Percentiles rank a stretch among this genome's conserved stretches.
These are phyloP conservation scores for Davidsoniella eucalypti DNA, from an alignment of 2,329 filamentous ascomycete species.

Conservation along the genomic window DNA sequence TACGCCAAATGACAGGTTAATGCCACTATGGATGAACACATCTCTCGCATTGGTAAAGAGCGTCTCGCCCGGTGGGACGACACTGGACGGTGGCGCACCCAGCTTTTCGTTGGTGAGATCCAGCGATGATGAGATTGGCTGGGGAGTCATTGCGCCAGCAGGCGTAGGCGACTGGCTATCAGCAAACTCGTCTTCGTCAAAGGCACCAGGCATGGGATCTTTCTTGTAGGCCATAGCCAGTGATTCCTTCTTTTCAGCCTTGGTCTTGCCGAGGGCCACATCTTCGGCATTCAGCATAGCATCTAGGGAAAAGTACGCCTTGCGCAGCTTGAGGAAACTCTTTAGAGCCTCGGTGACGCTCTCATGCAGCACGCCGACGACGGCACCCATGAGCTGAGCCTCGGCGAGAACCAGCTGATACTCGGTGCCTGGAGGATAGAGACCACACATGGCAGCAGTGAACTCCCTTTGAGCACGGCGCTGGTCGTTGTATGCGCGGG, in stretches of 20 bases:
- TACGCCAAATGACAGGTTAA: slow-evolving; percentile 78
- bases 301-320: slow-evolving; percentile 72
- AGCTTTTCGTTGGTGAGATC: slow-evolving; percentile 13
- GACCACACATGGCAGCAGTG: slow-evolving; percentile 20
- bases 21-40: slow-evolving; percentile 74
- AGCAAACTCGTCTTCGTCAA: slow-evolving; percentile 23
- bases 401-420: slow-evolving; percentile 73
- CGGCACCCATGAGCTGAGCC: slow-evolving; percentile 74
- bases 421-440: slow-evolving; percentile 75
- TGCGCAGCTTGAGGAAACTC: slow-evolving; percentile 83
- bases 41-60: slow-evolving; percentile 49
- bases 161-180: slow-evolving; percentile 15
- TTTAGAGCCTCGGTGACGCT: slow-evolving; percentile 80
- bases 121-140: no score
- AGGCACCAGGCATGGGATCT: slow-evolving; percentile 3
- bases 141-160: no score
- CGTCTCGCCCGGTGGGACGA: neutral
- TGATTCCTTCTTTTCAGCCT: slow-evolving; percentile 5
- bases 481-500: slow-evolving; percentile 57
- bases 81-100: neutral
- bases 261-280: slow-evolving; percentile 22
- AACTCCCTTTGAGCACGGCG: slow-evolving; percentile 54
- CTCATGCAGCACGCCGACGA: slow-evolving; percentile 81
- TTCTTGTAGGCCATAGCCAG: neutral
- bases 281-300: slow-evolving; percentile 60